These are phyloP conservation scores for Jaenimonas drosophilae DNA, from an alignment of 208 protist species.

Conservation along the genomic window DNA sequence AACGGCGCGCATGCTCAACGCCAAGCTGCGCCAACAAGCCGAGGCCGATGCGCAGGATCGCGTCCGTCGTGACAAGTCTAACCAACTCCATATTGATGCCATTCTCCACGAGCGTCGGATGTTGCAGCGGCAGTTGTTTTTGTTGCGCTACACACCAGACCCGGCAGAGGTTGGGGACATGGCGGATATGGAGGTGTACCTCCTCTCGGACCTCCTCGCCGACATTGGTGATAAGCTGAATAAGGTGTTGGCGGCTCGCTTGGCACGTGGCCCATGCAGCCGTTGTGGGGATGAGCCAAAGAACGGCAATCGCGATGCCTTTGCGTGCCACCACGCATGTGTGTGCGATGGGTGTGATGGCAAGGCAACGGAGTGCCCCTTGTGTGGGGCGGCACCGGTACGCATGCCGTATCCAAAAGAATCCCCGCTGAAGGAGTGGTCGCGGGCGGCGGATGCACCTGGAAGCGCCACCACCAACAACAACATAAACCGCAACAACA, in stretches of 20 bases:
- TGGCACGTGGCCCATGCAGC: slow-evolving; percentile 32
- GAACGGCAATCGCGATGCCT: background rate
- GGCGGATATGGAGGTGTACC: slow-evolving; percentile 65
- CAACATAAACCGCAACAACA: no score
- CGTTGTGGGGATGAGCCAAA: background rate
- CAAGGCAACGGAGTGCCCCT: background rate
- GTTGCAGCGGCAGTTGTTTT: slow-evolving; percentile 32
- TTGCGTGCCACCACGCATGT: background rate
- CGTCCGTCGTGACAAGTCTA: slow-evolving; percentile 1
- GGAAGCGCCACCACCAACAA: no score
- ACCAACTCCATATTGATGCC: slow-evolving; percentile 18
- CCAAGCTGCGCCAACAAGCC: background rate
- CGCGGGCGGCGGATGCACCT: no score
- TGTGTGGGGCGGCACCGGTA: background rate
- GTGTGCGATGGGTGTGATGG: background rate
- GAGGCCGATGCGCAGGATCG: background rate
- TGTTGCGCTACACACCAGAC: slow-evolving; percentile 42
- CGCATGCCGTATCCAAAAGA: no score
- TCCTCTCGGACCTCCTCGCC: slow-evolving; percentile 22
- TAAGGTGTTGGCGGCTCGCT: slow-evolving; percentile 22
- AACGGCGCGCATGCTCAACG: background rate
- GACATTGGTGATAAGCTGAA: slow-evolving; percentile 23
- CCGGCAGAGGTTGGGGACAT: slow-evolving; percentile 56
- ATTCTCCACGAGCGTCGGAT: slow-evolving; percentile 33
- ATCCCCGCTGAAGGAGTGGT: no score